Conservation (phyloP, 345 rosid species). For the Cardamine chenopodiifolia region DNA sequence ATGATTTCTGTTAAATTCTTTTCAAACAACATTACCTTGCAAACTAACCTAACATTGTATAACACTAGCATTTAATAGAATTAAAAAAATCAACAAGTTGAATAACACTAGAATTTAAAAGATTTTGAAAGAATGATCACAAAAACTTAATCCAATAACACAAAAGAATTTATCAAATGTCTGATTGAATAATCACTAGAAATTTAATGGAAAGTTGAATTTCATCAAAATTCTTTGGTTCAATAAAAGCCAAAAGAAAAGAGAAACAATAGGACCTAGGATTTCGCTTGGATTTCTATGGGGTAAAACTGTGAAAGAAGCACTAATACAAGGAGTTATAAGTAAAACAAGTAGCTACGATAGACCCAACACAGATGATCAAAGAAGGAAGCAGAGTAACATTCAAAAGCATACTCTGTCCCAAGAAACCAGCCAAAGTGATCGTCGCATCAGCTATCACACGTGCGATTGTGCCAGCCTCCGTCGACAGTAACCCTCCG, state of each 20-base stretch:
- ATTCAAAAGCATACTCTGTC: conserved; percentile 68
- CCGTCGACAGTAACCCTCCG: conserved; percentile 87
- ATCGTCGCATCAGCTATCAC: conserved; percentile 89
- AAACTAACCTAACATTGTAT: too few relatives aligned
- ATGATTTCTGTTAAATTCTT: too few relatives aligned
- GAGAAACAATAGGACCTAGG: neutral
- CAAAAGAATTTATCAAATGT: too few relatives aligned
- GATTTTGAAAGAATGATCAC: neutral
- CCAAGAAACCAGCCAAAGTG: conserved; percentile 83
- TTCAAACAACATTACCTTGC: too few relatives aligned
- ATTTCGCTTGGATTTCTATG: neutral
- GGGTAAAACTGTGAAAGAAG: neutral
- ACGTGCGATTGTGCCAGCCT: conserved; percentile 92
- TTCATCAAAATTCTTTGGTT: neutral
- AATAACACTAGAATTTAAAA: neutral
- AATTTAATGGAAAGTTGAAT: neutral
- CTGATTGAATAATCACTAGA: neutral
- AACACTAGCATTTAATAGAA: too few relatives aligned
- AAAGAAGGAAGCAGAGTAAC: conserved; percentile 83
- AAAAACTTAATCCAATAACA: neutral
- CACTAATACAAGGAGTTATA: conserved; percentile 85
- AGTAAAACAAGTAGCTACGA: conserved; percentile 77
- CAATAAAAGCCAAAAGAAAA: neutral
- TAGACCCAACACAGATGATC: conserved; percentile 65
- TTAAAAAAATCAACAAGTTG: too few relatives aligned